Base-by-base conservation (phyloP, 2,329 filamentous ascomycete species). In the Diplocarpon mali region DNA sequence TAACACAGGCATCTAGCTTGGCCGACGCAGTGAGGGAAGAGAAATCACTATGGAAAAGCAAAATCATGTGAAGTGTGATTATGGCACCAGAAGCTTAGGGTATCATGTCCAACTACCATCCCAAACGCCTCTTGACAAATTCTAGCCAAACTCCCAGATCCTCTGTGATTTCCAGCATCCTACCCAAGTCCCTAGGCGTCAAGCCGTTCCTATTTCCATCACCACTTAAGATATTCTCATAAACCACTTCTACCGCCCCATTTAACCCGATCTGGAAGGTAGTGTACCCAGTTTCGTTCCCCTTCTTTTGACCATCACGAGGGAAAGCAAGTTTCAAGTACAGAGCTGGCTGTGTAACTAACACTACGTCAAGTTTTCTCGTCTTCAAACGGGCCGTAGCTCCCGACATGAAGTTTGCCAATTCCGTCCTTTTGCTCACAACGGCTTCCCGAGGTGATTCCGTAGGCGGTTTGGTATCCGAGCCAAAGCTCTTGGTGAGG, bases 401-500 rank as follows among this genome's bases (percentile, higher is more conserved):
- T 30, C 45, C 38, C 12, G 45, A 34, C 55, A 62, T 58, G 48
- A 63, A 62, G 5, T 47, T 48, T 6, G 50, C 50, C 42, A 62
- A 61, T 8, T 57, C 53, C 7, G 51, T 52, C 37, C 48, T 54
- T 12, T 55, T 60, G 15, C 50, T 61, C n/a, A 44, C 36, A 16
- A 27, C 28, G 15, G 31, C 47, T 11, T 47, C 47, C 8, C 48
- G 39, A 12, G 24, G 30, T 15, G 42, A 15, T 35, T 48, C 39
- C 2, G 45, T 28, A 10, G 37, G 13, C 13, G 46, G 40, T 36
- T 41, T 50, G 0, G 51, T 43, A 2, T 36, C 28, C 2, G 48
- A n/a, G 9, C 67, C 68, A 56, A 86, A 83, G 45, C 72, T 77
- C 40, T 74, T 76, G 44, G 71, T 66, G 3, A 90, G 68, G 2